Base-by-base conservation (phyloP, 2,329 filamentous ascomycete species). In the Ophiostoma tasmaniense region DNA sequence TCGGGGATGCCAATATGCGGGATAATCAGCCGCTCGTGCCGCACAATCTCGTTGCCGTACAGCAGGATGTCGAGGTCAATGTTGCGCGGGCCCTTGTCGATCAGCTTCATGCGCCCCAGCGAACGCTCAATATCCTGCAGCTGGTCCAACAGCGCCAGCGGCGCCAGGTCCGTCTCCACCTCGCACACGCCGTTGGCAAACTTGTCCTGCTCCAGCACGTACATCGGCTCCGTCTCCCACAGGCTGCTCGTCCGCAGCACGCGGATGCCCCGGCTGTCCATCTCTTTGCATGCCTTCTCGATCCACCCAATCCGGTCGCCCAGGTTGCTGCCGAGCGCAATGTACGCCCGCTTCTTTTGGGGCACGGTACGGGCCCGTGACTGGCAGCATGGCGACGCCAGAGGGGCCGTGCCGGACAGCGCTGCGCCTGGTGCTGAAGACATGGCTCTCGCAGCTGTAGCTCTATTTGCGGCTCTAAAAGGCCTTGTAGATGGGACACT, bases 181-280 rank as follows among this genome's bases (percentile, higher is more conserved):
- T 96, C 91, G 78, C 92, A 97, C 69, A 89, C 93, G 25, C 93
- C 95, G 76, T 99, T 99, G 65, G 97, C 81, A 76, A 99, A 99
- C 37, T 87, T 86, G 72, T 89, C 88, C 78, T 99, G 95, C 72
- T 97, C 90, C 72, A 90, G 81, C 72, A 97, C 90, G 78, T 99
- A 99, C 95, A 99, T 99, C 28, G 95, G 92, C 74, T 92, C 88
- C 3, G 94, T 99, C 80, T 98, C 93, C 85, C 95, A 99, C 2
- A 99, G 82, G 71, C 88, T 90, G 77, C 94, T 98, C 0, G 94
- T 97, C 74, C 89, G 84, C 75, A 87, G 84, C 52, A 99, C 85
- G 67, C 80, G 86, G 76, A 98, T 92, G 42, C 87, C 88, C 28
- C 86, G 83, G 62, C 83, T 81, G 72, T 91, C 87, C 87, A 99